Evolutionary conservation across 1,284 basidiomycete species (phyloP), one percentile per base, ranked within the genome.

Genomic region (Rhodotorula sp.): DNA sequence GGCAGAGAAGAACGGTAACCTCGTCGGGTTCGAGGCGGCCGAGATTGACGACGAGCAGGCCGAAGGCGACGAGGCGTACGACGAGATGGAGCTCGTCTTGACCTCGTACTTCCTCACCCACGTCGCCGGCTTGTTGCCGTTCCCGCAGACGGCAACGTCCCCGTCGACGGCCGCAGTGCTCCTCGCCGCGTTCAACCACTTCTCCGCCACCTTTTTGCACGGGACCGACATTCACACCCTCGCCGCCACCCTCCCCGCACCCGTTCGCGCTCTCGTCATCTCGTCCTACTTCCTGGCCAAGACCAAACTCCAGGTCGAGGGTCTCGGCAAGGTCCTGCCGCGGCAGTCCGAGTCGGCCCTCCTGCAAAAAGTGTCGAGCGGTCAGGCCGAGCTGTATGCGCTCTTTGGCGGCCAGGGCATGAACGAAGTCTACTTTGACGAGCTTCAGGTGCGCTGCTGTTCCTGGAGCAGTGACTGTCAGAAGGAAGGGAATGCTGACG

Each of bases 381-480:
- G 88, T 65, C 86, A 90, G 65, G 90, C 93, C 48, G 90, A 91
- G 71, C 84, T 97, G 76, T 97, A 91, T 84, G 96, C 92, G 68
- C 85, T 99, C 69, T 99, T 99, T 79, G 96, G 96, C 74, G 97
- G 97, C n/a, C 96, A 99, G 83, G 96, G 96, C 77, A 93, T 91
- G 76, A 98, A 98, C 82, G 96, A 99, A 83, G 91, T 96, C 75
- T 98, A 98, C 85, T 94, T 97, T 81, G 91, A 95, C 81, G 96
- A 98, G 84, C 87, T 99, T 29, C 74, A 78, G 74, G 77, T 79
- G 39, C 58, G 77, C 57, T 1, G 39, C 18, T 49, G 21, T 14
- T 20, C 21, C 21, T 15, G 1, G 10, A 1, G 39, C 39, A 10
- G 5, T 29, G 29, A 2, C n/a, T 10, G 15, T 54, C 8, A 8